Conservation (phyloP, 2,329 filamentous ascomycete species). For the Aspergillus sergii region DNA sequence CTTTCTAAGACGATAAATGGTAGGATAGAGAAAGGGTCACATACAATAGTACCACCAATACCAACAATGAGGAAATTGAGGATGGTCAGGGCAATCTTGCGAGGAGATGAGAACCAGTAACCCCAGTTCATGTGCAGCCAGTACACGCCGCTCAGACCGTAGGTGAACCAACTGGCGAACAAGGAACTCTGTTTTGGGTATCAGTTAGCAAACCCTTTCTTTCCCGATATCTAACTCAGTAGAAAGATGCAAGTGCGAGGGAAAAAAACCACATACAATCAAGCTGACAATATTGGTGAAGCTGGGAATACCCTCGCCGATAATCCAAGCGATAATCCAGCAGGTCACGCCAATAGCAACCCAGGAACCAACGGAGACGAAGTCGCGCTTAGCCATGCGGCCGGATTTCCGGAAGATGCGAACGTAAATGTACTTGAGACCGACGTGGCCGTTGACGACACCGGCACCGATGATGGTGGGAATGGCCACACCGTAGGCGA, state of each 20-base stretch:
- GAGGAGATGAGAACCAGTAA: constrained; percentile 42
- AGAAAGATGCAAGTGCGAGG: too few relatives aligned
- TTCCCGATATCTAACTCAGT: too few relatives aligned
- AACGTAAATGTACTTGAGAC: constrained; percentile 66
- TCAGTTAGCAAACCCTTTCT: constrained; percentile 16
- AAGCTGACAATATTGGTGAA: constrained; percentile 68
- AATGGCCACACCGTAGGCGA: constrained; percentile 68
- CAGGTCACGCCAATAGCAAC: constrained; percentile 55
- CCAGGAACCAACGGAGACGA: constrained; percentile 60
- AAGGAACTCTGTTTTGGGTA: constrained; percentile 48
- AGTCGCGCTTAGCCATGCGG: constrained; percentile 53
- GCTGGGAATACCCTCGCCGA: constrained; percentile 69
- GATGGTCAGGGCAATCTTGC: constrained; percentile 48
- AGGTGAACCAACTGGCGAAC: constrained; percentile 68
- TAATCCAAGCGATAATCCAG: constrained; percentile 66
- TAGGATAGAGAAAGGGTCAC: not conserved
- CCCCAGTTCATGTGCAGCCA: constrained; percentile 54
- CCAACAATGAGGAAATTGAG: constrained; percentile 49
- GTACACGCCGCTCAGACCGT: constrained; percentile 48
- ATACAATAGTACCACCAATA: constrained; percentile 32
- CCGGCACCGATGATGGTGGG: constrained; percentile 72
- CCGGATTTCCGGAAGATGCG: constrained; percentile 63
- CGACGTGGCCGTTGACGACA: constrained; percentile 69
- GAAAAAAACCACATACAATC: constrained; percentile 40
- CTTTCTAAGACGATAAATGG: too few relatives aligned